A percentile compares a stretch with the other conserved stretches of the same genome.
These are phyloP conservation scores for Helminthosporium solani DNA, from an alignment of 2,329 filamentous ascomycete species.

Conservation along the genomic window DNA sequence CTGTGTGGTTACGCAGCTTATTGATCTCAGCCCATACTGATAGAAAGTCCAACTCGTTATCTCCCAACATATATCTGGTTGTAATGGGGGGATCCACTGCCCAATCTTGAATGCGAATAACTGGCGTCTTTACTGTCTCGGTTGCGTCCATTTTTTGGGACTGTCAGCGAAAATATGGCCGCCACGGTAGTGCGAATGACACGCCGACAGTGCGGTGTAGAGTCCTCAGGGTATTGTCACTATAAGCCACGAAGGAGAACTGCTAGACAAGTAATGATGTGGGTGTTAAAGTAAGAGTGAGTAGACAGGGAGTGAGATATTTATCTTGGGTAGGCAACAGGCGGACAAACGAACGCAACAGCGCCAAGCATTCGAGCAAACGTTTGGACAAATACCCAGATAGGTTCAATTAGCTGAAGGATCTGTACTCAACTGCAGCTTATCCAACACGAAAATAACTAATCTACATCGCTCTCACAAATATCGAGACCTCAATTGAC, in stretches of 20 bases:
- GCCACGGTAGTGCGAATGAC: no score
- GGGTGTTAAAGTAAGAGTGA: no score
- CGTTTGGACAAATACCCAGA: no score
- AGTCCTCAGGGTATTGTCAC: no score
- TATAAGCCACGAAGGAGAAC: not conserved
- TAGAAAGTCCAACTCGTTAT: constrained; percentile 20
- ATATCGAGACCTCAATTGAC: constrained; percentile 66
- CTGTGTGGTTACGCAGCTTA: constrained; percentile 1
- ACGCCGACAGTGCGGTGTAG: no score
- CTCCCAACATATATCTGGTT: constrained; percentile 10
- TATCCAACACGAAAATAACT: not conserved
- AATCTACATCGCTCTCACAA: constrained; percentile 24
- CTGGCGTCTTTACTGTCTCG: constrained; percentile 10
- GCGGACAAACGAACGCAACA: no score
- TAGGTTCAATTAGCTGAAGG: no score
- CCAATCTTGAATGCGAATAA: constrained; percentile 17
- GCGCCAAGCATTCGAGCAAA: no score
- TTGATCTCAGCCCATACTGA: constrained; percentile 17
- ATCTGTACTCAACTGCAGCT: no score
- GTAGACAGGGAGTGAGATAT: no score
- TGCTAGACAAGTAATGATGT: not conserved
- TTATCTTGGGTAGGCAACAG: no score
- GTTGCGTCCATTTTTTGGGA: not conserved
- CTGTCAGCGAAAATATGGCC: not conserved
- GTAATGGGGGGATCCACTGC: constrained; percentile 10